A percentile compares a stretch with the other conserved stretches of the same genome.
phyloP scores from a whole-genome alignment of 2,329 filamentous ascomycete species.

The Zasmidium cellare region DNA sequence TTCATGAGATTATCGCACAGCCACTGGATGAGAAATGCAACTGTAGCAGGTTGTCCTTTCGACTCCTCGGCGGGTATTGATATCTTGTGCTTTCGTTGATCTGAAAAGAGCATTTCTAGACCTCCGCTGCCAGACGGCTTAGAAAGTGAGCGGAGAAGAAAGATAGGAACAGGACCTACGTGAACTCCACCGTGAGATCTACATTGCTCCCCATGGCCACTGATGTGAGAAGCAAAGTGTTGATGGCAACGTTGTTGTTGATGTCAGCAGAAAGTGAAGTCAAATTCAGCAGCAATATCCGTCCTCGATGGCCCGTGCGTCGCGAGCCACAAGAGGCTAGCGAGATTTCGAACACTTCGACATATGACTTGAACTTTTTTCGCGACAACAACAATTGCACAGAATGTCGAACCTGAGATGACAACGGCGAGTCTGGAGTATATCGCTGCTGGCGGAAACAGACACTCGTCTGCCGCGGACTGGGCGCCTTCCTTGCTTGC shows the following conservation, averaged over 20 bases:
- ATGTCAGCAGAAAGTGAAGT: not conserved
- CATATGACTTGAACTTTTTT: not conserved
- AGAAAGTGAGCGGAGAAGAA: conserved; percentile 4
- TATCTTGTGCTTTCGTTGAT: conserved; percentile 72
- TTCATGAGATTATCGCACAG: conserved; percentile 82
- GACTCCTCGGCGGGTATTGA: conserved; percentile 64
- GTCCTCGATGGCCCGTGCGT: not conserved
- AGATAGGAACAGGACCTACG: conserved; percentile 47
- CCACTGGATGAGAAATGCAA: conserved; percentile 75
- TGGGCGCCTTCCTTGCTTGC: conserved; percentile 77
- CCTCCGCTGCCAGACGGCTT: conserved; percentile 62
- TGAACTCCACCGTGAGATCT: conserved; percentile 72
- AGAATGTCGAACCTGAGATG: conserved; percentile 4
- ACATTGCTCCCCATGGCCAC: conserved; percentile 38
- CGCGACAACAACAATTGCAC: not conserved
- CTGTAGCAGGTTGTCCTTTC: conserved; percentile 62
- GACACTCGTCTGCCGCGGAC: conserved; percentile 85
- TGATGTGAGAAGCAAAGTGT: not conserved
- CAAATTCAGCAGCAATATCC: not conserved
- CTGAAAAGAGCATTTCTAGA: conserved; percentile 88
- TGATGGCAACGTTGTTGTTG: not conserved
- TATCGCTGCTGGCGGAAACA: conserved; percentile 81
- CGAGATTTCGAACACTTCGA: not conserved
- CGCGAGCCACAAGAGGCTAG: not conserved
- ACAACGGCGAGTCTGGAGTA: conserved; percentile 37